A percentile compares a stretch with the other conserved stretches of the same genome.
These are phyloP conservation scores for Blechomonas ayalai DNA, from an alignment of 208 protist genomes.

Conservation along the genomic window DNA sequence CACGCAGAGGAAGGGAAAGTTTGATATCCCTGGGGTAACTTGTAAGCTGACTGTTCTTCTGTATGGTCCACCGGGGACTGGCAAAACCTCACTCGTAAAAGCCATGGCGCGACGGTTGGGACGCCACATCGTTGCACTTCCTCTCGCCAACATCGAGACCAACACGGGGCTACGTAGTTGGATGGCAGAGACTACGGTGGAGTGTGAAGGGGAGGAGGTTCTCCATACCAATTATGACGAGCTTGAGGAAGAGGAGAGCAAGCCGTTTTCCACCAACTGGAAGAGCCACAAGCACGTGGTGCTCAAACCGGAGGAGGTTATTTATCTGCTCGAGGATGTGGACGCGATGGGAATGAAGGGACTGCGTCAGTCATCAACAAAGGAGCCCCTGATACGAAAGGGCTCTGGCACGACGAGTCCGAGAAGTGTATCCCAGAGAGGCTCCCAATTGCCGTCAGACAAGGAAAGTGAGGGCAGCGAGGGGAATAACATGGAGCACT, in stretches of 20 bases:
- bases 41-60: slow-evolving; percentile 76
- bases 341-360: slow-evolving; percentile 38
- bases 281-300: slow-evolving; percentile 3
- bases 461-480: slow-evolving; percentile 2
- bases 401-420: too few species aligned
- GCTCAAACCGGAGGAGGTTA: slow-evolving; percentile 35
- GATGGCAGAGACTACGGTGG: slow-evolving; percentile 32
- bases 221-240: background rate
- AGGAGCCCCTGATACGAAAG: too few species aligned
- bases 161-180: slow-evolving; percentile 46
- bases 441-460: background rate
- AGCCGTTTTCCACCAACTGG: background rate
- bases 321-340: slow-evolving; percentile 84
- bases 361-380: too few species aligned
- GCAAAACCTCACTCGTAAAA: slow-evolving; percentile 89
- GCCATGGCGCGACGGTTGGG: slow-evolving; percentile 64
- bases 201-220: slow-evolving; percentile 14
- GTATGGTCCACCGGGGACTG: slow-evolving; percentile 90
- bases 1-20: slow-evolving; percentile 44
- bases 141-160: slow-evolving; percentile 61
- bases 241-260: background rate
- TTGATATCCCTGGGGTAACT: slow-evolving; percentile 50
- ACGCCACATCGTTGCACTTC: slow-evolving; percentile 68
- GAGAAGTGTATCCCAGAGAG: background rate
- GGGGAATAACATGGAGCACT: slow-evolving; percentile 8